These are phyloP conservation scores for Narthecium ossifragum DNA, from an alignment of 106 monocot genomes.

Conservation along the genomic window DNA sequence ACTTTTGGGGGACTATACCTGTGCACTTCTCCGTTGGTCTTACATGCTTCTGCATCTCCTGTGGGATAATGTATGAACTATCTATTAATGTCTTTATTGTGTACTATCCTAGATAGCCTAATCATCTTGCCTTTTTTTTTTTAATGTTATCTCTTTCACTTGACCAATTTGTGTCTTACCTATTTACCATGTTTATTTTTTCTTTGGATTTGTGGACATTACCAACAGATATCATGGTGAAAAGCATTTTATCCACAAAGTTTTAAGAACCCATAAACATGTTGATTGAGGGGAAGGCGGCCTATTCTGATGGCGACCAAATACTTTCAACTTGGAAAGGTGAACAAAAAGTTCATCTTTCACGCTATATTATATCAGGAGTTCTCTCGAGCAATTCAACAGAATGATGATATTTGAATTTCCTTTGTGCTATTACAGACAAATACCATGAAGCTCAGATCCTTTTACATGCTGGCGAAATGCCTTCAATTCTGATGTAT, in stretches of 20 bases:
- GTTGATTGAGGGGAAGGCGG: too few relatives aligned
- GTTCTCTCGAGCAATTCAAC: too few relatives aligned
- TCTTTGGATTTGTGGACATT: not conserved
- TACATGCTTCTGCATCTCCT: slow-evolving; percentile 47
- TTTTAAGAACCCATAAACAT: slow-evolving; percentile 34
- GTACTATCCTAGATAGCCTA: not conserved
- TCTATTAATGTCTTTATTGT: not conserved
- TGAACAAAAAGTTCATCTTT: too few relatives aligned
- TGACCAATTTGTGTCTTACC: not conserved
- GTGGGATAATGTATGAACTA: slow-evolving; percentile 56
- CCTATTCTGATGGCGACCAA: too few relatives aligned
- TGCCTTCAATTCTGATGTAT: too few relatives aligned
- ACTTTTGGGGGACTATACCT: slow-evolving; percentile 73
- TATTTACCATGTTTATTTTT: not conserved
- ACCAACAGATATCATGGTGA: slow-evolving; percentile 59
- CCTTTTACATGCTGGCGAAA: too few relatives aligned
- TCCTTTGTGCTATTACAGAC: too few relatives aligned
- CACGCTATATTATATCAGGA: too few relatives aligned
- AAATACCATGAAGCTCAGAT: too few relatives aligned
- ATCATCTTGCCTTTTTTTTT: not conserved
- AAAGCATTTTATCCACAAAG: slow-evolving; percentile 59
- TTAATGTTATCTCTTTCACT: not conserved
- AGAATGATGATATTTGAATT: too few relatives aligned
- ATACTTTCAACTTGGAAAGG: too few relatives aligned
- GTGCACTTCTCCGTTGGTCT: slow-evolving; percentile 63